Percentiles rank a stretch among this genome's conserved stretches.
phyloP scores from a whole-genome alignment of 2,329 filamentous ascomycete genomes.

The Cladosporium cucumerinum region DNA sequence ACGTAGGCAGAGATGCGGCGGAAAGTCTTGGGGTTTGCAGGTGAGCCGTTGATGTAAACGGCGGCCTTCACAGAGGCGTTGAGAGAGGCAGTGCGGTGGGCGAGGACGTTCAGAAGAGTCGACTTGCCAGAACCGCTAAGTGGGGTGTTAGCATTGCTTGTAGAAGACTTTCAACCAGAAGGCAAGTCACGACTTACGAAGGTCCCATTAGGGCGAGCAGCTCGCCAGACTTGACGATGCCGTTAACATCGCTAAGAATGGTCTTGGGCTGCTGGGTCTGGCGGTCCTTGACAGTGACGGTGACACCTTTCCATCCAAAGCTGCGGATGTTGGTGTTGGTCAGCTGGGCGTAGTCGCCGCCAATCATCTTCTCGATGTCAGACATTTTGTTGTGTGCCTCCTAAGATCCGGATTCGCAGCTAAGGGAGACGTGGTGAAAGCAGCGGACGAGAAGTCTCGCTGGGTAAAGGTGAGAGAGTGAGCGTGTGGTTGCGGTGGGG shows the following conservation, averaged over 20 bases:
- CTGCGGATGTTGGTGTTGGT: conserved; percentile 61
- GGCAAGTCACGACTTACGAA: conserved; percentile 39
- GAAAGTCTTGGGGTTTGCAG: conserved; percentile 54
- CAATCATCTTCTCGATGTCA: conserved; percentile 47
- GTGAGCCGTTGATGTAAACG: conserved; percentile 61
- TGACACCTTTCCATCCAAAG: conserved; percentile 65
- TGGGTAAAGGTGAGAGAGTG: neutral
- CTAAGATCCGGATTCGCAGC: conserved; percentile 31
- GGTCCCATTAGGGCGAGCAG: conserved; percentile 81
- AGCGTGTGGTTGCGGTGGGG: neutral
- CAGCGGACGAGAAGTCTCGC: conserved; percentile 15
- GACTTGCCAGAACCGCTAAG: conserved; percentile 67
- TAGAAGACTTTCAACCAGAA: neutral
- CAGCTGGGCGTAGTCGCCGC: conserved; percentile 50
- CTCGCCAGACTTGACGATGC: conserved; percentile 66
- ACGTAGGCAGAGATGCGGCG: conserved; percentile 71
- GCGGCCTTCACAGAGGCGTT: conserved; percentile 53
- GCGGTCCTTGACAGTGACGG: conserved; percentile 69
- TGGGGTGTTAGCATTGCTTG: conserved; percentile 12
- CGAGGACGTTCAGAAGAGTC: conserved; percentile 76
- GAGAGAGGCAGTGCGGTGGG: conserved; percentile 56
- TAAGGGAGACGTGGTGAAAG: conserved; percentile 10
- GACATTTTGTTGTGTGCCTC: conserved; percentile 38
- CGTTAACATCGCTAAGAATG: conserved; percentile 62
- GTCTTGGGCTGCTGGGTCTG: conserved; percentile 60